Base-by-base conservation (phyloP, 176 grass and related monocot species). In the Themeda triandra region DNA sequence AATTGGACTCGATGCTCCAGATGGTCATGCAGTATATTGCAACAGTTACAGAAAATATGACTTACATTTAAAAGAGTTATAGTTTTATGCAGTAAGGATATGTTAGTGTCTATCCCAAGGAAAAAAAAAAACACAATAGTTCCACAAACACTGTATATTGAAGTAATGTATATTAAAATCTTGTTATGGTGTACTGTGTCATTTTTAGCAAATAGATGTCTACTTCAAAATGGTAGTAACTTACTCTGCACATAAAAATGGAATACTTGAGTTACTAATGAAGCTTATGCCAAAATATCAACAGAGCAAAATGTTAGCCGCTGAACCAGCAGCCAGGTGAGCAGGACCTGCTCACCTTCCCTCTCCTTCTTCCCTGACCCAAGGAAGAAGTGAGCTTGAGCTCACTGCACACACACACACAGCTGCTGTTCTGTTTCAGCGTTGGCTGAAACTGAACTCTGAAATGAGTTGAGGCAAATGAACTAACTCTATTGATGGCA, bases 201-300 rank as follows among this genome's bases (percentile, higher is more conserved):
- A 41, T 45, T 77, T 53, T 30, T 66, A 78, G 42, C 35, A 48
- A 39, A 77, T 29, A 28, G 13, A 18, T 30, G 32, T 65, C 21
- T 73, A 28, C 60, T 78, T 77, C 58, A 77, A 71, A 63, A 77
- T 39, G 45, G 14, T 48, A 75, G 18, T 86, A 69, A 6, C 36
- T 80, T 59, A 27, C 17, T 18, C 40, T 69, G 33, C 21, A n/a
- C 31, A 60, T 46, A 80, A 44, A 83, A 78, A 35, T 74, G 15
- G 44, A 78, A 21, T 35, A 46, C 4, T 24, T 81, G 35, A 75
- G 6, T 75, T 48, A 71, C 15, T 82, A 42, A 41, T 42, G 51
- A 53, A 64, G 7, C 10, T 21, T 33, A 62, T 54, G 46, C 25
- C 44, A 67, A 71, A n/a, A 75, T 68, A 78, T 51, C 14, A 15